Evolutionary conservation across 1,284 basidiomycete species (phyloP), one percentile per base, ranked within the genome.

Genomic region (Fomitopsis schrenkii): DNA sequence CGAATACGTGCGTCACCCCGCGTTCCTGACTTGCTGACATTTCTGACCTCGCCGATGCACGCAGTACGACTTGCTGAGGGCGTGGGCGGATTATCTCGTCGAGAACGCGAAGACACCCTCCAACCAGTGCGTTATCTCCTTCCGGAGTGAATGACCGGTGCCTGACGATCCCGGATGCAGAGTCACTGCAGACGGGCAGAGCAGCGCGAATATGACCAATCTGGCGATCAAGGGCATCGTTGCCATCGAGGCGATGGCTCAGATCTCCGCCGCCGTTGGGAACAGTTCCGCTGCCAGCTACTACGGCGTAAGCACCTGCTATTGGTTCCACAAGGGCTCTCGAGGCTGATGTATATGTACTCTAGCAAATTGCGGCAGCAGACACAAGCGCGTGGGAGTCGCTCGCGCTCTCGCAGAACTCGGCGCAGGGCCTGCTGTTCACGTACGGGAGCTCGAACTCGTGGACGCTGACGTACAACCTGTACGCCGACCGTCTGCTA

Each of bases 201-300:
- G 17, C 28, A 61, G 19, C 4, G 83, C 84, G 30, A 91, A 91
- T 68, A 86, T 90, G 72, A 90, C 88, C 14, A 90, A 92, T 66
- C 79, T 90, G 22, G 88, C 88, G 0, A 85, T 91, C 75, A 91
- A 91, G 50, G 70, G 88, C 5, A 88, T 90, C 62, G 75, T 87
- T 53, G 88, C 86, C 28, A 88, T 91, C 68, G 82, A 80, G 63
- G 86, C 80, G 10, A 88, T 90, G 86, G 76, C 83, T 0, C 76
- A 83, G 60, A 86, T 90, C 44, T 78, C 79, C 1, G 67, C 72
- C 1, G 69, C 83, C n/a, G 64, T 87, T 8, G 85, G 83, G 0
- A 72, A 86, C 59, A 72, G 67, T 1, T 71, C 69, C 8, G 76
- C 77, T 62, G 78, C 78, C 36, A 69, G 73, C 5, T 83, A 84